These are phyloP conservation scores for Stygiomarasmius scandens DNA, from an alignment of 1,284 basidiomycete species.

Conservation along the genomic window DNA sequence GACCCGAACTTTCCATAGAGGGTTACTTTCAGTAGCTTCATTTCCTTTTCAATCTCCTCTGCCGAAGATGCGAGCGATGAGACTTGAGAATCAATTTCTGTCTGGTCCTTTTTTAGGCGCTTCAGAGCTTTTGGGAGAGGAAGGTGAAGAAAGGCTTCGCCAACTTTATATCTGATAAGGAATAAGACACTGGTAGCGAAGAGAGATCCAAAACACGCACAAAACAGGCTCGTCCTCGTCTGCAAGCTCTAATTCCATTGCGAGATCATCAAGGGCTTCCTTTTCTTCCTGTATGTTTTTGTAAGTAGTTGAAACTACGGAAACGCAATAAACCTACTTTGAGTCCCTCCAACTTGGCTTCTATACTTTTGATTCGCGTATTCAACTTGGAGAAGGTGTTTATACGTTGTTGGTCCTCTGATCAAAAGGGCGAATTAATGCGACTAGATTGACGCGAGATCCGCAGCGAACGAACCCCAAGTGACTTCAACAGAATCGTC, in stretches of 20 bases:
- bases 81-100: conserved; percentile 62
- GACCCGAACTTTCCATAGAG: conserved; percentile 93
- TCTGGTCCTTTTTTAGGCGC: conserved; percentile 75
- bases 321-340: conserved; percentile 51
- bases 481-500: conserved; percentile 88
- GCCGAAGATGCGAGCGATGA: conserved; percentile 55
- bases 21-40: conserved; percentile 88
- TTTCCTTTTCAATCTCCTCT: conserved; percentile 78
- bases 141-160: conserved; percentile 88
- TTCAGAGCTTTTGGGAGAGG: conserved; percentile 71
- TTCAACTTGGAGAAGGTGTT: conserved; percentile 94
- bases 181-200: not conserved
- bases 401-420: conserved; percentile 93
- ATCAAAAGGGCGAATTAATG: not conserved
- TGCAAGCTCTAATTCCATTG: conserved; percentile 86
- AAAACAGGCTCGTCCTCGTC: conserved; percentile 83
- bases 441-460: not conserved
- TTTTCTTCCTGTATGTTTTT: conserved; percentile 81
- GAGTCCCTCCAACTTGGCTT: conserved; percentile 72
- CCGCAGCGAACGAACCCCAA: conserved; percentile 67
- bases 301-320: too few relatives aligned
- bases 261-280: conserved; percentile 88
- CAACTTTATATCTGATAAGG: conserved; percentile 78
- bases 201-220: conserved; percentile 43
- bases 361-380: conserved; percentile 70